phyloP scores from a whole-genome alignment of 2,329 filamentous ascomycete genomes.

The Alternaria gaisen region DNA sequence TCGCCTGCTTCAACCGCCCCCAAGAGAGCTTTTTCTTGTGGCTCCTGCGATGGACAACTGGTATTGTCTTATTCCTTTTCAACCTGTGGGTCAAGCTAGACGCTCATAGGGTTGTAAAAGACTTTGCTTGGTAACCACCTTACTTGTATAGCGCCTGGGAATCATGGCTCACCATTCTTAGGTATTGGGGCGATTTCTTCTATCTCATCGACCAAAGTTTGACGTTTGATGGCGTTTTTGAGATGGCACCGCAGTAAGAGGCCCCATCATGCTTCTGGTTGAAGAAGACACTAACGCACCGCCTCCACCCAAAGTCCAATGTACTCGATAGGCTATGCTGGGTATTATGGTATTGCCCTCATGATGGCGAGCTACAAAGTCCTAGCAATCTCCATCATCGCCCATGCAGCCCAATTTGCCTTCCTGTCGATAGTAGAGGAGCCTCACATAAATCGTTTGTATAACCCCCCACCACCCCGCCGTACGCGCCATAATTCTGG shows the following conservation, averaged over 20 bases:
- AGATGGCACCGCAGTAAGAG: constrained; percentile 81
- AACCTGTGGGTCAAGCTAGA: constrained; percentile 99
- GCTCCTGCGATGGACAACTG: constrained; percentile 77
- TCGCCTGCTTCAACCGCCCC: constrained; percentile 83
- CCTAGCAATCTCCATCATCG: constrained; percentile 93
- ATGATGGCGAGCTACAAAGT: constrained; percentile 99
- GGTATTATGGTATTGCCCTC: constrained; percentile 97
- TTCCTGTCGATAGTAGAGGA: constrained; percentile 94
- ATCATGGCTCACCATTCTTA: neutral
- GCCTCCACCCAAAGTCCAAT: constrained; percentile 17
- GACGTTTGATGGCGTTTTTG: constrained; percentile 98
- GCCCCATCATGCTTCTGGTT: neutral
- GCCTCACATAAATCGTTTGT: constrained; percentile 97
- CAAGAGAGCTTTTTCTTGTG: constrained; percentile 76
- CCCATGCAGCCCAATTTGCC: constrained; percentile 91
- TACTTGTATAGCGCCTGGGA: neutral
- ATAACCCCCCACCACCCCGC: constrained; percentile 87
- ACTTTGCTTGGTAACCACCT: constrained; percentile 79
- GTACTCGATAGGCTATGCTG: constrained; percentile 75
- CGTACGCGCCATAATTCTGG: constrained; percentile 60
- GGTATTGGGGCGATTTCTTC: constrained; percentile 99
- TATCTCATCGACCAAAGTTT: constrained; percentile 97
- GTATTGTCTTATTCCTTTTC: constrained; percentile 83
- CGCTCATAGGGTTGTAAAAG: constrained; percentile 96
- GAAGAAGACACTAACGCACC: constrained; percentile 13